Conservation (phyloP, 192 early-diverging fungal genomes). For the Phycomyces blakesleeanus region DNA sequence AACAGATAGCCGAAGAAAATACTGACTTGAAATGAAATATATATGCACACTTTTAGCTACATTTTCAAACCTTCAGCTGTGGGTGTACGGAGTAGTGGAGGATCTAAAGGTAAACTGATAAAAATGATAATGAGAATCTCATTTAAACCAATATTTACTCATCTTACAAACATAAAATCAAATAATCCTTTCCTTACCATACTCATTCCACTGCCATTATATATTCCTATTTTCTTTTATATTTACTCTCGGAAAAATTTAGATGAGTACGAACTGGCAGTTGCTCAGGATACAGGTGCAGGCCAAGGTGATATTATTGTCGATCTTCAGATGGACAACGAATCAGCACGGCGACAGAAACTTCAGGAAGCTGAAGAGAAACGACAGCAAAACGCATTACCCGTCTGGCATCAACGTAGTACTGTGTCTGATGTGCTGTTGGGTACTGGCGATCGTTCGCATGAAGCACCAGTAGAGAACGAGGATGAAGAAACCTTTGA, state of each 20-base stretch:
- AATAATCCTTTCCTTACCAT: no score
- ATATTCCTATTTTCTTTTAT: no score
- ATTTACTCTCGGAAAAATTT: no score
- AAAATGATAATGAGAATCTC: no score
- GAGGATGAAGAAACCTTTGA: conserved; percentile 36
- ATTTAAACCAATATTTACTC: not conserved
- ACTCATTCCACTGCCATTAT: no score
- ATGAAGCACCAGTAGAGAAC: conserved; percentile 21
- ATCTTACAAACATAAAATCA: no score
- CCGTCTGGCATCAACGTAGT: conserved; percentile 74
- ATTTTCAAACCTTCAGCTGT: conserved; percentile 46
- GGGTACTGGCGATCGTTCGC: conserved; percentile 35
- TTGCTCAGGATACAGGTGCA: conserved; percentile 62
- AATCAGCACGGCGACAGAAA: conserved; percentile 61
- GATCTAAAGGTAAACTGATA: conserved; percentile 29
- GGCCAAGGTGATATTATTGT: conserved; percentile 65
- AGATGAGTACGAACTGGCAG: conserved; percentile 57
- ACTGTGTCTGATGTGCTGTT: conserved; percentile 59
- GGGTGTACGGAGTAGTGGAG: conserved; percentile 35
- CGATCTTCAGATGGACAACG: conserved; percentile 68
- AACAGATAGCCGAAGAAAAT: no score
- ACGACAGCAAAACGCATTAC: conserved; percentile 70
- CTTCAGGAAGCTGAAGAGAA: conserved; percentile 64
- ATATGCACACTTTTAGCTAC: conserved; percentile 14
- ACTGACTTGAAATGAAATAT: not conserved